A percentile compares a stretch with the other conserved stretches of the same genome.
Evolutionary conservation across 768 basidiomycete species (phyloP).

Genomic region (Auricularia sp.): DNA sequence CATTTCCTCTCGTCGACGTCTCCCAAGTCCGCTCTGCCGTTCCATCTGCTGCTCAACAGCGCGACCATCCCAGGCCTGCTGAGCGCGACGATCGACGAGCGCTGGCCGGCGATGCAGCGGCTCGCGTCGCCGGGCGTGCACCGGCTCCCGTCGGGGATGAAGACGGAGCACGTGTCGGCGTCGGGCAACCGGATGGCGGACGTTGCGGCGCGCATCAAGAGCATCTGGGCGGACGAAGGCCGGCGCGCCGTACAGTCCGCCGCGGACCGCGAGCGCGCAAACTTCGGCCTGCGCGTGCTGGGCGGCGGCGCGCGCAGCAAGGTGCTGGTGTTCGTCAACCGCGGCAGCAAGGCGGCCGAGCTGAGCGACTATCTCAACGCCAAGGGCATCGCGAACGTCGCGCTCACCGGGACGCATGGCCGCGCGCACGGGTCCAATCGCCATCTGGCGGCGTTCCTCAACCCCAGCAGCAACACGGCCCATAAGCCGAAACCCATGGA

Average conservation of each 20-base stretch:
- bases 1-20: constrained; percentile 21
- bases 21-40: constrained; percentile 36
- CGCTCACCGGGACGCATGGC: constrained; percentile 51
- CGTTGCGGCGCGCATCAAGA: constrained; percentile 61
- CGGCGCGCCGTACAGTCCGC: not conserved
- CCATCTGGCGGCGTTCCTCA: constrained; percentile 69
- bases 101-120: constrained; percentile 18
- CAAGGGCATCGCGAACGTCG: constrained; percentile 52
- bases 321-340: constrained; percentile 79
- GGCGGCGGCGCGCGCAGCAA: constrained; percentile 39
- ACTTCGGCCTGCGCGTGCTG: not conserved
- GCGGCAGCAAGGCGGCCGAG: constrained; percentile 53
- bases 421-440: constrained; percentile 62
- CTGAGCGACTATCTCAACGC: constrained; percentile 49
- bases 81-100: constrained; percentile 12
- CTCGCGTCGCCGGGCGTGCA: constrained; percentile 74
- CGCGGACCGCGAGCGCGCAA: not conserved
- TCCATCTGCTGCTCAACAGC: constrained; percentile 71
- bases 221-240: constrained; percentile 53
- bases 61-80: constrained; percentile 76
- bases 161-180: constrained; percentile 65
- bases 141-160: constrained; percentile 58
- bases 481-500: constrained; percentile 1
- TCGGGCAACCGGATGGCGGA: constrained; percentile 73
- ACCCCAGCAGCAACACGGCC: constrained; percentile 8